phyloP scores from a whole-genome alignment of 2,329 filamentous ascomycete genomes.

The Xylaria sp. region DNA sequence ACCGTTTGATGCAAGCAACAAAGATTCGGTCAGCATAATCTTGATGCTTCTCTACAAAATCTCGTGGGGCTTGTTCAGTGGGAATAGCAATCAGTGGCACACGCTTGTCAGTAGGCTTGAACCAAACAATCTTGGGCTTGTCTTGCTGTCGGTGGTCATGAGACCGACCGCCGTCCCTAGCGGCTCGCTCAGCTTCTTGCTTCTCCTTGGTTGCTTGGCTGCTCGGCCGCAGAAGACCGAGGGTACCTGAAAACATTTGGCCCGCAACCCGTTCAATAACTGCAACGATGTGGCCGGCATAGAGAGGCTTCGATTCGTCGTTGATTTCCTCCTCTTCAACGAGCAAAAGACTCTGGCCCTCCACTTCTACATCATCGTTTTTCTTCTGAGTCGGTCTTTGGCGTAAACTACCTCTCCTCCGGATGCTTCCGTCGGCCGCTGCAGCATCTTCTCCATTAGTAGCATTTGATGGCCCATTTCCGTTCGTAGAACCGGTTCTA shows the following conservation, averaged over 20 bases:
- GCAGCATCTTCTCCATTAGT: conserved; percentile 71
- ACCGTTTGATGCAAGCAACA: conserved; percentile 98
- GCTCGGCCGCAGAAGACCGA: conserved; percentile 92
- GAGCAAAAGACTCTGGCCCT: conserved; percentile 94
- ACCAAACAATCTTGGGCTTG: conserved; percentile 99
- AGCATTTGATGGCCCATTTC: conserved; percentile 71
- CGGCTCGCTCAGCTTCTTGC: conserved; percentile 94
- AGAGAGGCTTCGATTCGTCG: conserved; percentile 96
- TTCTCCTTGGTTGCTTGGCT: conserved; percentile 99
- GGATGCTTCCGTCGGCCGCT: conserved; percentile 82
- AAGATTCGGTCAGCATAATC: conserved; percentile 98
- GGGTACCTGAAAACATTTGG: conserved; percentile 98
- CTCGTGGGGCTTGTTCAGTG: conserved; percentile 95
- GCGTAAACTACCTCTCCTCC: conserved; percentile 91
- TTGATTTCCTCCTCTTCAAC: conserved; percentile 99
- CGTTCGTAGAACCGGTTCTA: conserved; percentile 79
- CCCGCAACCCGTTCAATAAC: conserved; percentile 97
- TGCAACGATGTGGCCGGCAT: conserved; percentile 95
- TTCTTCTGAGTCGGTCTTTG: conserved; percentile 99
- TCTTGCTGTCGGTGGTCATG: conserved; percentile 89
- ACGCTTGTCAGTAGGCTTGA: conserved; percentile 99
- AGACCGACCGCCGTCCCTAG: conserved; percentile 82
- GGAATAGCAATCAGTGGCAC: conserved; percentile 98
- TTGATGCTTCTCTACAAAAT: conserved; percentile 98
- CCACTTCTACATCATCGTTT: conserved; percentile 98